A percentile compares a stretch with the other conserved stretches of the same genome.
phyloP scores from a whole-genome alignment of 345 rosid genomes.

The Citropsis articulata region DNA sequence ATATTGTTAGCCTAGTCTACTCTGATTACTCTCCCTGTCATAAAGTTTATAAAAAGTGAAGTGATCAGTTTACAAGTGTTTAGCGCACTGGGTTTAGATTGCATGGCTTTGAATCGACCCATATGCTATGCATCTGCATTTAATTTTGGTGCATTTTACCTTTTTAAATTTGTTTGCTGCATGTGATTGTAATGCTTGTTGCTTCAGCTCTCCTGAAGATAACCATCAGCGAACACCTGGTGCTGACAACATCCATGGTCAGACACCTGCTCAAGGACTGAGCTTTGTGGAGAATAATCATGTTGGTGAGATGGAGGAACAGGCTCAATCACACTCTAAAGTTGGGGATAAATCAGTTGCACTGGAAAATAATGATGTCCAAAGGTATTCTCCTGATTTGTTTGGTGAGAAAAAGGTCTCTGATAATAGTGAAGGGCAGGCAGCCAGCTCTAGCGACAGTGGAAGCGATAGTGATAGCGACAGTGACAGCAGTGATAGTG shows the following conservation, averaged over 20 bases:
- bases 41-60: not conserved
- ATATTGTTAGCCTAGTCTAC: not conserved
- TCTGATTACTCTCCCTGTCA: not conserved
- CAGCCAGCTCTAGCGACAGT: slow-evolving; percentile 78
- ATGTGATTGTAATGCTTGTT: not conserved
- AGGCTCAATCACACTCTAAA: slow-evolving; percentile 34
- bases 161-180: not conserved
- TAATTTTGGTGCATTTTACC: not conserved
- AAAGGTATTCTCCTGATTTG: slow-evolving; percentile 54
- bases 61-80: not conserved
- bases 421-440: slow-evolving; percentile 63
- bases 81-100: not conserved
- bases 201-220: slow-evolving; percentile 76
- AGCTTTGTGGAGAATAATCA: slow-evolving; percentile 38
- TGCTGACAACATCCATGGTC: slow-evolving; percentile 43
- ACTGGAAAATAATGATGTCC: slow-evolving; percentile 43
- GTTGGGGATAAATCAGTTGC: slow-evolving; percentile 38
- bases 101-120: not conserved
- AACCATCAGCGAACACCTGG: slow-evolving; percentile 37
- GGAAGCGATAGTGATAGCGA: slow-evolving; percentile 73
- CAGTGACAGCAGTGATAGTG: slow-evolving; percentile 62
- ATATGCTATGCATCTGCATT: too few species aligned
- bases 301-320: slow-evolving; percentile 32
- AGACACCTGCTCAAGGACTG: slow-evolving; percentile 43
- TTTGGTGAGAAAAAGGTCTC: slow-evolving; percentile 60